Conservation (phyloP, 768 basidiomycete species). For the Austroboletus festivus region DNA sequence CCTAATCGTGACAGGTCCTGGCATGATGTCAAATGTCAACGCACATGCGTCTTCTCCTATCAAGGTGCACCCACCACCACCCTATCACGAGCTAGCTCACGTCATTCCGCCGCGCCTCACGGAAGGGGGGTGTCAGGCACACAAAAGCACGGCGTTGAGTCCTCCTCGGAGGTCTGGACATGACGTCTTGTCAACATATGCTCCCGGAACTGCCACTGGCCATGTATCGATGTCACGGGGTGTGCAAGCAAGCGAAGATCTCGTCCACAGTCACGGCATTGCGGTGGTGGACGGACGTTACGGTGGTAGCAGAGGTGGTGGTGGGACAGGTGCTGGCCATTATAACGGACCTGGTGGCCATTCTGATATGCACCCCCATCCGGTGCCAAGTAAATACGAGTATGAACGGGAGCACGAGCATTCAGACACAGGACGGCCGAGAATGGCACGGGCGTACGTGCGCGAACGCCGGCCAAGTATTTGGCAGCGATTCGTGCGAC, state of each 20-base stretch:
- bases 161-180: constrained; percentile 19
- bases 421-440: neutral
- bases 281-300: neutral
- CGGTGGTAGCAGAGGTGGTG: neutral
- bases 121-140: constrained; percentile 27
- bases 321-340: neutral
- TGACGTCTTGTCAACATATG: constrained; percentile 7
- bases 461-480: constrained; percentile 24
- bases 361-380: neutral
- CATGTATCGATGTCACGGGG: constrained; percentile 3
- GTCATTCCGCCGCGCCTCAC: constrained; percentile 17
- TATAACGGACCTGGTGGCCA: neutral
- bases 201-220: neutral
- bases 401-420: neutral
- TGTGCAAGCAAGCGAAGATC: constrained; percentile 14
- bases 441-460: neutral
- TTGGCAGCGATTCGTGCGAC: constrained; percentile 25
- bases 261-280: neutral
- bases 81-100: constrained; percentile 16
- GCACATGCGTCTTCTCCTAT: constrained; percentile 7
- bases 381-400: constrained; percentile 4
- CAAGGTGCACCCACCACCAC: constrained; percentile 15
- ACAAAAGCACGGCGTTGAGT: constrained; percentile 3
- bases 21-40: constrained; percentile 5
- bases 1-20: neutral